Percentiles rank a stretch among this genome's conserved stretches.
phyloP scores from a whole-genome alignment of 1,284 basidiomycete genomes.

The Inonotus obliquus region DNA sequence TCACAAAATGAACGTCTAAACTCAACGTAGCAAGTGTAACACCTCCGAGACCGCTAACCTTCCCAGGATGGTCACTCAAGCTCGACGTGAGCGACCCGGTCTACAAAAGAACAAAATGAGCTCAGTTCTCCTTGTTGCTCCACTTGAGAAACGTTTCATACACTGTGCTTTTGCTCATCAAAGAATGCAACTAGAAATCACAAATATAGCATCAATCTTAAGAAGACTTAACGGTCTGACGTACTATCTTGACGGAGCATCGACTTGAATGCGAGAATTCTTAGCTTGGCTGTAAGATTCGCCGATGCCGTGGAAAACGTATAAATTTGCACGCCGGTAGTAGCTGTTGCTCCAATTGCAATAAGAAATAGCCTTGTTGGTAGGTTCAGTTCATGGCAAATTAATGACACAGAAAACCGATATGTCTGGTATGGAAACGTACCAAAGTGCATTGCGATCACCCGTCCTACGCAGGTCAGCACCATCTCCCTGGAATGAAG shows the following conservation, averaged over 20 bases:
- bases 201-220: neutral
- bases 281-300: constrained; percentile 60
- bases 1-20: constrained; percentile 16
- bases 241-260: constrained; percentile 80
- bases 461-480: constrained; percentile 47
- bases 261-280: constrained; percentile 67
- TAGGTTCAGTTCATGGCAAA: no score
- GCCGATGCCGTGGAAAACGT: constrained; percentile 67
- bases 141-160: constrained; percentile 32
- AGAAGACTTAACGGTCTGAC: constrained; percentile 24
- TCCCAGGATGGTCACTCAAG: constrained; percentile 88
- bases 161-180: constrained; percentile 78
- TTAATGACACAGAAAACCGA: no score
- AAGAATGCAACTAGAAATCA: constrained; percentile 69
- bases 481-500: constrained; percentile 48
- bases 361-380: constrained; percentile 67
- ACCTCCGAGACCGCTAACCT: constrained; percentile 88
- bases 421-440: neutral
- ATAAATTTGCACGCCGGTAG: constrained; percentile 64
- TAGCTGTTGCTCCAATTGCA: constrained; percentile 60
- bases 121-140: neutral
- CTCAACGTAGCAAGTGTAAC: constrained; percentile 77
- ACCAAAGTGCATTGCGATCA: constrained; percentile 67
- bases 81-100: constrained; percentile 80
- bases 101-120: constrained; percentile 26